These are phyloP conservation scores for Exserohilum turcica DNA, from an alignment of 2,329 filamentous ascomycete genomes.

Conservation along the genomic window DNA sequence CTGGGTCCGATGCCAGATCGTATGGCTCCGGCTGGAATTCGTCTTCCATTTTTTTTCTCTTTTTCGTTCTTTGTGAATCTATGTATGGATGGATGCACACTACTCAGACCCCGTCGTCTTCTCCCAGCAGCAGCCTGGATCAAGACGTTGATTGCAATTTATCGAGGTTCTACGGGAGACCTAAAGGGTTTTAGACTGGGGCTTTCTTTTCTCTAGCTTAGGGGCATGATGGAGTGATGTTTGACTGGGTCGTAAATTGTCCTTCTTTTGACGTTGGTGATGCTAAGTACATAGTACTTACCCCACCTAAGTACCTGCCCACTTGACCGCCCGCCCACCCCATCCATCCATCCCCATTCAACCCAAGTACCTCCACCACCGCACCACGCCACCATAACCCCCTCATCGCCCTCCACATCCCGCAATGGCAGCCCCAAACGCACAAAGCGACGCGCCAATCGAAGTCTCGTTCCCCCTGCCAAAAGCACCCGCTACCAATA, in stretches of 20 bases:
- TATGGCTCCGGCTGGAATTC: slow-evolving; percentile 65
- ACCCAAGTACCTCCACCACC: neutral
- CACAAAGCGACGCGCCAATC: slow-evolving; percentile 47
- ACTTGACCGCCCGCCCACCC: neutral
- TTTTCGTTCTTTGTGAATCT: too few relatives aligned
- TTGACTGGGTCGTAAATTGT: neutral
- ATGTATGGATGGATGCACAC: too few relatives aligned
- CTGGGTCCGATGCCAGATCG: slow-evolving; percentile 72
- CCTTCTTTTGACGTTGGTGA: slow-evolving; percentile 1
- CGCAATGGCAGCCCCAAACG: slow-evolving; percentile 26
- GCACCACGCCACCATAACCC: slow-evolving; percentile 5
- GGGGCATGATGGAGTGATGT: neutral
- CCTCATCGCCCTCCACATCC: neutral
- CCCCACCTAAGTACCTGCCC: slow-evolving; percentile 12
- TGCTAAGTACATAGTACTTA: neutral
- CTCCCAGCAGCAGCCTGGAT: neutral
- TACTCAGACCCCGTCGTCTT: too few relatives aligned
- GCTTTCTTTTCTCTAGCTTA: neutral
- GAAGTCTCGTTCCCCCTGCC: slow-evolving; percentile 64
- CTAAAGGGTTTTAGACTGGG: neutral
- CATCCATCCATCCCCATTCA: too few relatives aligned
- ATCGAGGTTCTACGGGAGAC: too few relatives aligned
- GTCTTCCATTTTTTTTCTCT: slow-evolving; percentile 23
- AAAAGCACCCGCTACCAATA: slow-evolving; percentile 60
- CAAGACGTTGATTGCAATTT: neutral